Percentiles rank a stretch among this genome's conserved stretches.
phyloP scores from a whole-genome alignment of 1,284 basidiomycete genomes.

The Papiliotrema flavescens region DNA sequence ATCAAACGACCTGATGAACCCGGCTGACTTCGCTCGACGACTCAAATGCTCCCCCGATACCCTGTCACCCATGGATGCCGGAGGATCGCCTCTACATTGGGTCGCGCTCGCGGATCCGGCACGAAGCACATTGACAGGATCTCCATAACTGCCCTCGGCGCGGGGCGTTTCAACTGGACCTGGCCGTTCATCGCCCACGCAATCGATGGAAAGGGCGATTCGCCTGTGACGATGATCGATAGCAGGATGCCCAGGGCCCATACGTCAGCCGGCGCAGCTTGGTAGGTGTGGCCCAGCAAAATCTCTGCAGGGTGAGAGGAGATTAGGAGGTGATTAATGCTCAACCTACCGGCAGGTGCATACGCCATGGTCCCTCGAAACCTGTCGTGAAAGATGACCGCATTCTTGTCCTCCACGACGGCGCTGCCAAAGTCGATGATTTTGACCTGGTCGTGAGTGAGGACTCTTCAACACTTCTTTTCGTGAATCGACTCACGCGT shows the following conservation, averaged over 20 bases:
- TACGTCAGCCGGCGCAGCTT: conserved; percentile 73
- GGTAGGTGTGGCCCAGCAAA: conserved; percentile 62
- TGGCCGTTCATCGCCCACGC: conserved; percentile 60
- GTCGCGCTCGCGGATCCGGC: conserved; percentile 63
- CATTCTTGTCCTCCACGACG: conserved; percentile 66
- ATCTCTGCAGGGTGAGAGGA: conserved; percentile 60
- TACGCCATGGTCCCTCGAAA: conserved; percentile 57
- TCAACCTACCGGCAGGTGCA: conserved; percentile 44
- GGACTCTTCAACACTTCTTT: background rate
- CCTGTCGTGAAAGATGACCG: conserved; percentile 65
- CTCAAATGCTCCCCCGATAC: background rate
- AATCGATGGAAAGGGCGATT: conserved; percentile 75
- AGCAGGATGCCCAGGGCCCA: conserved; percentile 91
- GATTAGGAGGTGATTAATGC: background rate
- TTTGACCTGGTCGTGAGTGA: conserved; percentile 61
- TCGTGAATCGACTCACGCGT: conserved; percentile 52
- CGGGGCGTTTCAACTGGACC: conserved; percentile 37
- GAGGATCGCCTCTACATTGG: conserved; percentile 68
- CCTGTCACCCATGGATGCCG: conserved; percentile 66
- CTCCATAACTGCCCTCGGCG: conserved; percentile 48
- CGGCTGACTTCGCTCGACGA: background rate
- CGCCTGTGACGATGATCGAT: conserved; percentile 77
- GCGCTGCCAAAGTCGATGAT: conserved; percentile 92
- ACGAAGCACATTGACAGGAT: conserved; percentile 72
- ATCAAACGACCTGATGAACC: no score